phyloP scores from a whole-genome alignment of 495 filamentous ascomycete species.

The Trichodelitschia bisporula region DNA sequence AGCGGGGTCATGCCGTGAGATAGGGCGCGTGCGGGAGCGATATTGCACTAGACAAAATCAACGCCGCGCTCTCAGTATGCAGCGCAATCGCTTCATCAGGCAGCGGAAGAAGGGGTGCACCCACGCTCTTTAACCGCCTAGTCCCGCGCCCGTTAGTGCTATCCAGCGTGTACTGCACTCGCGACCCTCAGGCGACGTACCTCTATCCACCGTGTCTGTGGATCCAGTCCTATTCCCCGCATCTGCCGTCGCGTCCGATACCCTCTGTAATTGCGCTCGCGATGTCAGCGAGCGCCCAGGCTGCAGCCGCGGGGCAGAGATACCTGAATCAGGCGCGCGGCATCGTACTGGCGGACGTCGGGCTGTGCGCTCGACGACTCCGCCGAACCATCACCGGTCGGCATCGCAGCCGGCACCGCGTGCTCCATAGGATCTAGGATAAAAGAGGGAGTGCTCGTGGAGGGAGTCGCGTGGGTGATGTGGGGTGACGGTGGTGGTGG shows the following conservation, averaged over 20 bases:
- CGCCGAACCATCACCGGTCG: too few relatives aligned
- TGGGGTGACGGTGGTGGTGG: too few relatives aligned
- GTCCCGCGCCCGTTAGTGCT: constrained; percentile 1
- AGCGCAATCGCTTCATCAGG: too few relatives aligned
- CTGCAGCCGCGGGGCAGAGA: too few relatives aligned
- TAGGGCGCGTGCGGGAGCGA: not conserved
- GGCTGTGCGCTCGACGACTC: too few relatives aligned
- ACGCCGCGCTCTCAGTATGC: not conserved
- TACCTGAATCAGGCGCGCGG: too few relatives aligned
- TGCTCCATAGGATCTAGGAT: too few relatives aligned
- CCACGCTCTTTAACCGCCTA: constrained; percentile 17
- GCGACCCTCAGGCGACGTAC: constrained; percentile 11
- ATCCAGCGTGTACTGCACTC: not conserved
- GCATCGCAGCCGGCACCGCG: too few relatives aligned
- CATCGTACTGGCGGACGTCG: too few relatives aligned
- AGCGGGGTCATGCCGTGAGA: constrained; percentile 1
- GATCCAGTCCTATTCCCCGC: constrained; percentile 34
- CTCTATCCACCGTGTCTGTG: constrained; percentile 42
- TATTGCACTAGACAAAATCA: not conserved
- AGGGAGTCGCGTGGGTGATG: too few relatives aligned
- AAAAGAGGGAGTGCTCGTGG: too few relatives aligned
- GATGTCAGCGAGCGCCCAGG: too few relatives aligned
- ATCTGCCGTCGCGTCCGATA: constrained; percentile 43
- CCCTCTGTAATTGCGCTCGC: constrained; percentile 48
- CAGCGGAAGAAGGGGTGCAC: not conserved